Evolutionary conservation across 73 alveolate species (phyloP).

Genomic region (Effrenium voratum): DNA sequence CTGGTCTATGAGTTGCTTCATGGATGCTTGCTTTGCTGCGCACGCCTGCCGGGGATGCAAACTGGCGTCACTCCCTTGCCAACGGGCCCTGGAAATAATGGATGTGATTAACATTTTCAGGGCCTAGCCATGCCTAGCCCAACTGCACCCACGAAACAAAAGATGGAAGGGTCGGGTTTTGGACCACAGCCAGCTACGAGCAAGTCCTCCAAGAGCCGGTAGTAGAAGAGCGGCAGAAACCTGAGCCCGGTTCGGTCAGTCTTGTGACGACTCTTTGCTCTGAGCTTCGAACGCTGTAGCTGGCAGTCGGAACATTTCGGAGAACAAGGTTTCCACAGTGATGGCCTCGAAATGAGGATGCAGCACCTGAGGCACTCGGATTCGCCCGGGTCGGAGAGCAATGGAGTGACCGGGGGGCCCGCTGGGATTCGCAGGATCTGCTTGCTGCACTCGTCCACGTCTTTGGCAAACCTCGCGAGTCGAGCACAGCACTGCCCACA

Average conservation of each 20-base stretch:
- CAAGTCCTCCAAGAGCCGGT: slow-evolving; percentile 28
- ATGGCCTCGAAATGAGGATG: slow-evolving; percentile 66
- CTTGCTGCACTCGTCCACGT: slow-evolving; percentile 76
- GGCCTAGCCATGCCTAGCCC: no score
- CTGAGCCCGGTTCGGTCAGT: background rate
- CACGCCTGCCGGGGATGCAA: no score
- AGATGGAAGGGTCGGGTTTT: background rate
- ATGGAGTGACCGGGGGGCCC: background rate
- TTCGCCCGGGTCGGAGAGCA: background rate
- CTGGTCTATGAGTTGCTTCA: slow-evolving; percentile 26
- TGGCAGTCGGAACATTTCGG: slow-evolving; percentile 53
- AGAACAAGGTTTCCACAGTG: slow-evolving; percentile 48
- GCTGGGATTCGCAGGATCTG: slow-evolving; percentile 65
- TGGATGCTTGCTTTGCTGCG: slow-evolving; percentile 69
- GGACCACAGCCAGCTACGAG: background rate
- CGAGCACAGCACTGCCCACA: background rate
- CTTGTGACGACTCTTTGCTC: background rate
- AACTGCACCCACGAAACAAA: no score
- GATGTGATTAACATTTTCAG: no score
- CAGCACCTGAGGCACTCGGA: background rate
- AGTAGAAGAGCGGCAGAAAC: slow-evolving; percentile 34
- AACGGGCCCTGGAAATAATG: no score
- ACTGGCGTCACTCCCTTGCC: no score
- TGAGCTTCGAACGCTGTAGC: background rate
- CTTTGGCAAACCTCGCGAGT: slow-evolving; percentile 33